A percentile compares a stretch with the other conserved stretches of the same genome.
These are phyloP conservation scores for Tetrapyrgos nigripes DNA, from an alignment of 1,284 basidiomycete genomes.

Conservation along the genomic window DNA sequence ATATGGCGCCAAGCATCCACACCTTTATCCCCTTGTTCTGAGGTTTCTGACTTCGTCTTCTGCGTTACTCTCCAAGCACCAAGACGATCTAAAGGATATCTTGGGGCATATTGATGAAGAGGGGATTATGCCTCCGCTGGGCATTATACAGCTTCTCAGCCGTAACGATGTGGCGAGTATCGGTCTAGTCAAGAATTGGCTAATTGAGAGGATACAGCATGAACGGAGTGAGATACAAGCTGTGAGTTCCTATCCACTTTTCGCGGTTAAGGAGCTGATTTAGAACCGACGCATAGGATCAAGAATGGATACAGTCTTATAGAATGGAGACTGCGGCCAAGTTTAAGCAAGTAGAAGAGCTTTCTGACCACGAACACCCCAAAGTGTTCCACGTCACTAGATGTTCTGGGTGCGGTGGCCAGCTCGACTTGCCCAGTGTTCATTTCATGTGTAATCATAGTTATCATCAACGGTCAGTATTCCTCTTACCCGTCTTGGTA, in stretches of 20 bases:
- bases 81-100: conserved; percentile 72
- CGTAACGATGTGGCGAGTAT: conserved; percentile 89
- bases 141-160: conserved; percentile 88
- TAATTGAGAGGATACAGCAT: conserved; percentile 79
- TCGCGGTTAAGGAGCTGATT: neutral
- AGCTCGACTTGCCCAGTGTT: conserved; percentile 90
- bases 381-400: conserved; percentile 93
- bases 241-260: conserved; percentile 50
- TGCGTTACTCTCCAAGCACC: conserved; percentile 72
- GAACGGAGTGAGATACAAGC: conserved; percentile 81
- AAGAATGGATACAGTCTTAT: conserved; percentile 86
- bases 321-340: conserved; percentile 85
- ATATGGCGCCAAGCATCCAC: conserved; percentile 77
- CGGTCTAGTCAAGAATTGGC: conserved; percentile 90
- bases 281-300: conserved; percentile 62
- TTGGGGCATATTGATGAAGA: conserved; percentile 81
- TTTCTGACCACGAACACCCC: conserved; percentile 80
- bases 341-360: conserved; percentile 80
- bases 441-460: conserved; percentile 99
- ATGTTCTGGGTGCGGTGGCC: conserved; percentile 87
- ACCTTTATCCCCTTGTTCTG: conserved; percentile 90
- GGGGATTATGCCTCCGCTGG: conserved; percentile 86
- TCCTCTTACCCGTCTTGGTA: conserved; percentile 8
- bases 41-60: conserved; percentile 87
- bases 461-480: conserved; percentile 86